Base-by-base conservation (phyloP, 805 yeast species). In the Schwanniomyces sp. region DNA sequence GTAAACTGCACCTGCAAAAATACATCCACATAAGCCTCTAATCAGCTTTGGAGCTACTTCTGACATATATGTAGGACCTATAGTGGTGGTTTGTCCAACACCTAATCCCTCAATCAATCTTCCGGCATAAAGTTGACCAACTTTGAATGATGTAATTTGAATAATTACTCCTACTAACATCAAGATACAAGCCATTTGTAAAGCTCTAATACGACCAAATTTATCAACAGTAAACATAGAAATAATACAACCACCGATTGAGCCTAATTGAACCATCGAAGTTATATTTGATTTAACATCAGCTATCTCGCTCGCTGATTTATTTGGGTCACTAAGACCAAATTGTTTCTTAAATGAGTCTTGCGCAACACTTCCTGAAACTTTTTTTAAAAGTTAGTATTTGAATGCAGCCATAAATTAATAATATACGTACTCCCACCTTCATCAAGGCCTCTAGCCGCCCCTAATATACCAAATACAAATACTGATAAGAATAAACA, bases 371-470 rank as follows among this genome's bases (percentile, higher is more conserved):
- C 73, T 62, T 11, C 81, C 82, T 8, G 80, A 64, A 27, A 76
- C 36, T 32, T 32, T 16, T 7, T 16, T n/a, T n/a, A n/a, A 5
- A 2, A 7, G 36, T 32, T 32, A 32, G 36, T 32, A 32, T 32
- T 14, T 3, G 3, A 5, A 21, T 21, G 24, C 24, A 14, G 21
- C 21, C 14, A 2, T 29, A 3, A 29, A 29, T 12, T 12, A 29
- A 11, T 12, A 12, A 29, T 14, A 32, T 16, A 32, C 36, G n/a
- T 32, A 32, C 36, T 69, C 49, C 62, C 63, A 30, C 85, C 85
- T 58, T 81, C 85, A 57, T 81, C 85, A 41, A 69, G 72, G 10
- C 85, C 86, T 61, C 86, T 63, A 4, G 82, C 81, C 28, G 77
- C 68, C 5, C 86, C 86, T 40, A 80, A 59, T 17, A 80, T 59